phyloP scores from a whole-genome alignment of 441 rosid species.

The Syzygium syzygioides region DNA sequence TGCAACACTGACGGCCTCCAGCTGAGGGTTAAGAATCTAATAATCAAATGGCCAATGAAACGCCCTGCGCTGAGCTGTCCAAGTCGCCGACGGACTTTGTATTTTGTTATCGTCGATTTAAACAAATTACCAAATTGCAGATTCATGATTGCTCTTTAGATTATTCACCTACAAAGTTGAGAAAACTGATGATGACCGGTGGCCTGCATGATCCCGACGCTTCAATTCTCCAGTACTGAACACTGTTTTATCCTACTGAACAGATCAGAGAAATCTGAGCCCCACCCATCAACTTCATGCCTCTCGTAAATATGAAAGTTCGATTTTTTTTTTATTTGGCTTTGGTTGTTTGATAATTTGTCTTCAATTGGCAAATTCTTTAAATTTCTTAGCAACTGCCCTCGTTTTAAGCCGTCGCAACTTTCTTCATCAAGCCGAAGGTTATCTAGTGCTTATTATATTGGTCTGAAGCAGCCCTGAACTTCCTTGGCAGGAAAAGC shows the following conservation, averaged over 20 bases:
- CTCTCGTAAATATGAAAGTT: neutral
- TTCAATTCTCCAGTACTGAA: neutral
- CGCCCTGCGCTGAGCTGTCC: neutral
- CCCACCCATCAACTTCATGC: neutral
- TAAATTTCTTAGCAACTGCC: neutral
- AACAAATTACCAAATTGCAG: neutral
- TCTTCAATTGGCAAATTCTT: neutral
- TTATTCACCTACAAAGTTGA: neutral
- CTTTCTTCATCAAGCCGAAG: neutral
- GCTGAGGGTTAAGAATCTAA: neutral
- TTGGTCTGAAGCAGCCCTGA: neutral
- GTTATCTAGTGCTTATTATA: neutral
- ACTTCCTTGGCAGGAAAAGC: conserved; percentile 1
- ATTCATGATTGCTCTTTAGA: neutral
- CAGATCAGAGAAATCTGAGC: neutral
- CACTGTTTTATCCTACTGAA: neutral
- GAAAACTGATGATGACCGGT: neutral
- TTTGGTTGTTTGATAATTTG: neutral
- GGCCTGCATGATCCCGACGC: neutral
- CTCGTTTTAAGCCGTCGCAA: neutral
- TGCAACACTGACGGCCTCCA: neutral
- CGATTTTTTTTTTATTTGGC: neutral
- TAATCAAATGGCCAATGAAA: neutral
- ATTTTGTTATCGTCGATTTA: neutral
- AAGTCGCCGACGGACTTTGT: neutral